A percentile compares a stretch with the other conserved stretches of the same genome.
These are phyloP conservation scores for Spatholobus suberectus DNA, from an alignment of 306 rosid species.

Conservation along the genomic window DNA sequence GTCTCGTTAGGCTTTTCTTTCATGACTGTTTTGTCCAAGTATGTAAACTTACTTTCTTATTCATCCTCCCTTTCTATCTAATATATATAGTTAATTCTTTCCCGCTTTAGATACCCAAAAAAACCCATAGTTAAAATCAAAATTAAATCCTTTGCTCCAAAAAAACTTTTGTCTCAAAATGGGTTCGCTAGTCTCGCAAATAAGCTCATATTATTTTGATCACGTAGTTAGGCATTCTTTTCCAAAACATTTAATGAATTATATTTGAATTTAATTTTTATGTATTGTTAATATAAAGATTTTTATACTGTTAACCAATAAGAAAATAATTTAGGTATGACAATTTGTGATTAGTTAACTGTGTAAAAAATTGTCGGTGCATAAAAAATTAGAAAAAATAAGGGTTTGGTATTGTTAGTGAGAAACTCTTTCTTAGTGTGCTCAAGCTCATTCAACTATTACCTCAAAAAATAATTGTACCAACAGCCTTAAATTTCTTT, in stretches of 20 bases:
- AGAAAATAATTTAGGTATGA: too few relatives aligned
- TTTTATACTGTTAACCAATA: neutral
- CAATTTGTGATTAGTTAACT: too few relatives aligned
- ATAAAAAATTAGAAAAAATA: too few relatives aligned
- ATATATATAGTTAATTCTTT: neutral
- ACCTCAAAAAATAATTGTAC: neutral
- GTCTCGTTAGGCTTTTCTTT: constrained; percentile 61
- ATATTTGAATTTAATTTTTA: neutral
- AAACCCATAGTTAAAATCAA: neutral
- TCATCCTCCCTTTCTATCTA: neutral
- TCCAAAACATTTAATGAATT: neutral
- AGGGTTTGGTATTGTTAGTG: too few relatives aligned
- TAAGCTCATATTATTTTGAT: neutral
- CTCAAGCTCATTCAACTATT: too few relatives aligned
- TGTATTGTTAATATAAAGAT: neutral
- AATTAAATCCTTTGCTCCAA: neutral
- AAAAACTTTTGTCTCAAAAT: neutral
- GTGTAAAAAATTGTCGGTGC: too few relatives aligned
- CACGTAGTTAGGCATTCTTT: neutral
- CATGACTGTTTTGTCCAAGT: constrained; percentile 72
- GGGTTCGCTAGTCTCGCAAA: neutral
- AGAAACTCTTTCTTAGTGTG: too few relatives aligned
- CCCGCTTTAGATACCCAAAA: neutral
- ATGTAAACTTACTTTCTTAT: neutral
- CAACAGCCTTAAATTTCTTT: too few relatives aligned